Evolutionary conservation across 2,329 filamentous ascomycete species (phyloP).

Genomic region (Stromatinia cepivora): DNA sequence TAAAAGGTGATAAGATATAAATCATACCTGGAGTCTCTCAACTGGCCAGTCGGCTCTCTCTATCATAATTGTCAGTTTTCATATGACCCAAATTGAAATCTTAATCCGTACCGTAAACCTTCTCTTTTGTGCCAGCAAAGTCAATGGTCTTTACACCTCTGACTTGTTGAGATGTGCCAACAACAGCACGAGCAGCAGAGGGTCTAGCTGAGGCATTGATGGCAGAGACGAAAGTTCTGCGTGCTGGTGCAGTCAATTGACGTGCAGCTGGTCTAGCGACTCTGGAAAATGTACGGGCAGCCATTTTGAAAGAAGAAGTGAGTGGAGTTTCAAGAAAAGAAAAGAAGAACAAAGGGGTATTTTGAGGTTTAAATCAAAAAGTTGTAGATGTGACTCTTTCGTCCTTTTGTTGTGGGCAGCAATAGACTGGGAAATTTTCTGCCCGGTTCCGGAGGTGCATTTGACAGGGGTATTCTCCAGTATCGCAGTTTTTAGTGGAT

Average conservation of each 20-base stretch:
- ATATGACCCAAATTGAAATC: not conserved
- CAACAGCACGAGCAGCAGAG: conserved; percentile 50
- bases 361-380: conserved; percentile 22
- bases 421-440: conserved; percentile 16
- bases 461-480: conserved; percentile 22
- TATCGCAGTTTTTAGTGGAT: not conserved
- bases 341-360: conserved; percentile 18
- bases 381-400: conserved; percentile 16
- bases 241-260: conserved; percentile 61
- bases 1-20: conserved; percentile 23
- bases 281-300: conserved; percentile 72
- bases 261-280: conserved; percentile 64
- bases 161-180: conserved; percentile 52
- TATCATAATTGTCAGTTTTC: conserved; percentile 44
- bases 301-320: conserved; percentile 57
- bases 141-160: conserved; percentile 98
- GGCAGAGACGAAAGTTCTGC: conserved; percentile 63
- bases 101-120: conserved; percentile 74
- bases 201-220: conserved; percentile 56
- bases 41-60: conserved; percentile 98
- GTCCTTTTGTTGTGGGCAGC: conserved; percentile 18
- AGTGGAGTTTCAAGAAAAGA: conserved; percentile 28
- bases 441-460: conserved; percentile 13
- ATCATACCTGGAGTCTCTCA: conserved; percentile 89
- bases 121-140: conserved; percentile 91